phyloP scores from a whole-genome alignment of 2,329 filamentous ascomycete genomes.

The Arthrobotrys musiformis region DNA sequence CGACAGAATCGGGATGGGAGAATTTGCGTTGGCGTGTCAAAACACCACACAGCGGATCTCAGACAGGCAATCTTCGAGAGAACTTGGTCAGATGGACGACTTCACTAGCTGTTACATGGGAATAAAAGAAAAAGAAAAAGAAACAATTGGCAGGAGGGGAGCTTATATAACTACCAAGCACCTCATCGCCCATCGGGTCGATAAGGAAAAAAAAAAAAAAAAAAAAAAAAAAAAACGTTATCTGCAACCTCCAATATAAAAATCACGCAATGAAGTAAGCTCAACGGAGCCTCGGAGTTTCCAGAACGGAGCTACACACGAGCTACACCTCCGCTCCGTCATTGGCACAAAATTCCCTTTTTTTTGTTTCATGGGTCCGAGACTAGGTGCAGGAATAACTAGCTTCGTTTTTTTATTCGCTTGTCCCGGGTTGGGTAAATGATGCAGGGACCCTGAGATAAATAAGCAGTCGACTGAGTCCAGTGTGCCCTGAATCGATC shows the following conservation, averaged over 20 bases:
- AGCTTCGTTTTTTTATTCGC: neutral
- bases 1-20: neutral
- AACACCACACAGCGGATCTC: conserved; percentile 38
- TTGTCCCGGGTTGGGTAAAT: neutral
- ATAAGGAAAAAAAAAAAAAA: neutral
- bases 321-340: conserved; percentile 44
- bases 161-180: conserved; percentile 7
- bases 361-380: neutral
- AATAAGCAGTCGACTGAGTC: too few relatives aligned
- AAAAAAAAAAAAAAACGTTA: conserved; percentile 28
- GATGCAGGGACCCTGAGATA: neutral
- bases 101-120: neutral
- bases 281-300: conserved; percentile 37
- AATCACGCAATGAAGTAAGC: conserved; percentile 42
- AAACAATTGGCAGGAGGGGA: neutral
- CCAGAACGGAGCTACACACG: conserved; percentile 33
- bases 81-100: neutral
- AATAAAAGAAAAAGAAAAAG: neutral
- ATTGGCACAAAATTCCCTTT: conserved; percentile 9
- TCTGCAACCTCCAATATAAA: neutral
- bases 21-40: conserved; percentile 47
- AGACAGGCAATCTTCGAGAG: neutral
- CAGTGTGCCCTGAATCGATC: too few relatives aligned
- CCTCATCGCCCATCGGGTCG: conserved; percentile 14
- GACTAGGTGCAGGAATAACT: neutral